phyloP scores from a whole-genome alignment of 1,139 yeast genomes.

The Kodamaea sp. region DNA sequence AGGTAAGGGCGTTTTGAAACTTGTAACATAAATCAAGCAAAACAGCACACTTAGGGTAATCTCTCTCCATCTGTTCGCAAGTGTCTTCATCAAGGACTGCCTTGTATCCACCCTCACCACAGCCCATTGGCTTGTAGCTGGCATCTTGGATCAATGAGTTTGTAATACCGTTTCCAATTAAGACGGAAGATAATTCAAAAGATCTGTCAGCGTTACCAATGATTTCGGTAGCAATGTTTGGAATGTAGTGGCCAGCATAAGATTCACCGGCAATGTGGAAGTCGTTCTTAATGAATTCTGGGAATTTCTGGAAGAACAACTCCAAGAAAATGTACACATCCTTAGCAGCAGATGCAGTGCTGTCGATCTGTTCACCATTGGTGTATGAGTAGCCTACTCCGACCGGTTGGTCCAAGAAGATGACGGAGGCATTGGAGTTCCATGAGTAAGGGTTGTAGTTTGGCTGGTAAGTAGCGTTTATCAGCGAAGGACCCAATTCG shows the following conservation, averaged over 20 bases:
- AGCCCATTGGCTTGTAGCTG: conserved; percentile 79
- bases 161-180: conserved; percentile 85
- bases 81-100: conserved; percentile 61
- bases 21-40: conserved; percentile 57
- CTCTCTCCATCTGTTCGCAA: conserved; percentile 54
- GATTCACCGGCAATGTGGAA: conserved; percentile 90
- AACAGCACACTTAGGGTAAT: conserved; percentile 58
- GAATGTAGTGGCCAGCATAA: conserved; percentile 86
- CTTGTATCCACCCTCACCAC: conserved; percentile 78
- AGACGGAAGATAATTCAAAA: conserved; percentile 67
- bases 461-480: conserved; percentile 51
- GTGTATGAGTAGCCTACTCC: conserved; percentile 80
- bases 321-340: conserved; percentile 81
- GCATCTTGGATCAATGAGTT: conserved; percentile 71
- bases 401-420: conserved; percentile 73
- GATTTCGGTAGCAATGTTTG: conserved; percentile 75
- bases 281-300: conserved; percentile 53
- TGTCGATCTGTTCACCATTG: conserved; percentile 52
- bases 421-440: conserved; percentile 69
- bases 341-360: conserved; percentile 71
- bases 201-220: conserved; percentile 62
- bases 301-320: conserved; percentile 74
- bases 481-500: conserved; percentile 66
- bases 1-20: conserved; percentile 44
- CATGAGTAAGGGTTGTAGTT: conserved; percentile 64